A percentile compares a stretch with the other conserved stretches of the same genome.
Conservation (phyloP, 1,139 yeast species). For the Saccharomyces hybrid region DNA sequence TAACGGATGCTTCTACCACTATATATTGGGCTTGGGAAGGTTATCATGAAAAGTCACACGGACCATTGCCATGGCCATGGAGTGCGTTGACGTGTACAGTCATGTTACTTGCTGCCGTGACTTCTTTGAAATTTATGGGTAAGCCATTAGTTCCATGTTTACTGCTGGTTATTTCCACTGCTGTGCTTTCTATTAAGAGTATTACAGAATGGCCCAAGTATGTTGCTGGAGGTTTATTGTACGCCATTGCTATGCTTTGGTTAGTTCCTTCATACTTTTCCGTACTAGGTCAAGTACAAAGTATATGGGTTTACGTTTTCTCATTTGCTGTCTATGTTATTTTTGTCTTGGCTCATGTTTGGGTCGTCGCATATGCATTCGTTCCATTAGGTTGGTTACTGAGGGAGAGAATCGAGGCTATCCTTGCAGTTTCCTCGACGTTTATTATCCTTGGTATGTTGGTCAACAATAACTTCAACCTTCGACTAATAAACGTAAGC, state of each 20-base stretch:
- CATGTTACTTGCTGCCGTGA: slow-evolving; percentile 50
- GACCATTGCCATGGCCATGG: slow-evolving; percentile 88
- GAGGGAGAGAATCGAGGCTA: slow-evolving; percentile 80
- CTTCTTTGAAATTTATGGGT: slow-evolving; percentile 24
- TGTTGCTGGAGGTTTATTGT: slow-evolving; percentile 57
- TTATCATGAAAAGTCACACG: slow-evolving; percentile 52
- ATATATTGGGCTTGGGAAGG: slow-evolving; percentile 95
- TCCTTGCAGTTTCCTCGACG: slow-evolving; percentile 49
- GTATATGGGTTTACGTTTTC: slow-evolving; percentile 50
- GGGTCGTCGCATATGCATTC: slow-evolving; percentile 97
- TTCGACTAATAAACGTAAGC: slow-evolving; percentile 5
- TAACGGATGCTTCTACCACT: slow-evolving; percentile 78
- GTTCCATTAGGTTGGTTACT: slow-evolving; percentile 89
- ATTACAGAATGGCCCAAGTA: slow-evolving; percentile 71
- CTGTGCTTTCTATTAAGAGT: slow-evolving; percentile 17
- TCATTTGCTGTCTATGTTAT: slow-evolving; percentile 52
- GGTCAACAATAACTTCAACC: slow-evolving; percentile 4
- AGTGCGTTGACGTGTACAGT: slow-evolving; percentile 61
- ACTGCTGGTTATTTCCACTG: slow-evolving; percentile 42
- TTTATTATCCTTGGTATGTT: slow-evolving; percentile 36
- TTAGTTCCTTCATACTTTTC: slow-evolving; percentile 59
- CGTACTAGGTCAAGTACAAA: slow-evolving; percentile 49
- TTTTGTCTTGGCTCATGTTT: slow-evolving; percentile 72
- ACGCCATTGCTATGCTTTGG: slow-evolving; percentile 56
- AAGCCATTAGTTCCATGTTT: slow-evolving; percentile 21